These are phyloP conservation scores for Penicillium simplicissimum DNA, from an alignment of 495 filamentous ascomycete species.

Conservation along the genomic window DNA sequence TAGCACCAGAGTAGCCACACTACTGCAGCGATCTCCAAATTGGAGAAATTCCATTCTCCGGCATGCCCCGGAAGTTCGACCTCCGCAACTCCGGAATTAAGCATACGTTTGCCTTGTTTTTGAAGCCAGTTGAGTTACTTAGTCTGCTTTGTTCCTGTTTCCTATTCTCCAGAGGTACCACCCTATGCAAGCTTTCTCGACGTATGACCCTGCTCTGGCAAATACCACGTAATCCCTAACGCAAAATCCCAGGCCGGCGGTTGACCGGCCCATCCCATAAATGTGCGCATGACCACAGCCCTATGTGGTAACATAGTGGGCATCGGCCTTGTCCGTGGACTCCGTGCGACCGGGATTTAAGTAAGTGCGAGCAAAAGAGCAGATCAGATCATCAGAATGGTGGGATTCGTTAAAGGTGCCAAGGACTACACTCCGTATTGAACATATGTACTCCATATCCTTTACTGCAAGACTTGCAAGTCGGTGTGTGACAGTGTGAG, in stretches of 20 bases:
- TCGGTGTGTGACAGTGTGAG: too few relatives aligned
- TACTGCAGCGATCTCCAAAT: constrained; percentile 11
- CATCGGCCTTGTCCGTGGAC: constrained; percentile 7
- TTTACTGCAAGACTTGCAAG: too few relatives aligned
- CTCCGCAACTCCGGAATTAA: constrained; percentile 1
- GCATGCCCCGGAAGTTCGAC: constrained; percentile 10
- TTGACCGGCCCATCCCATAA: not conserved
- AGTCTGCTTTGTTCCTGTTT: not conserved
- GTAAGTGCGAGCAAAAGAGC: not conserved
- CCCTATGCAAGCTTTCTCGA: not conserved
- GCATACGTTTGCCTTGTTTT: not conserved
- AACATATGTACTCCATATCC: not conserved
- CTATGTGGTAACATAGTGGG: constrained; percentile 20
- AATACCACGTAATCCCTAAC: not conserved
- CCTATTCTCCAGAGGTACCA: not conserved
- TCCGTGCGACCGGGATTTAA: constrained; percentile 21
- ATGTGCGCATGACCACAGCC: constrained; percentile 22
- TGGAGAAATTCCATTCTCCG: constrained; percentile 14
- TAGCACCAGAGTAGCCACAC: not conserved
- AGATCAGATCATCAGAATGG: not conserved
- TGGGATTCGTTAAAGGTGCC: not conserved
- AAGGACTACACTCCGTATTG: not conserved
- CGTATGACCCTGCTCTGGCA: not conserved
- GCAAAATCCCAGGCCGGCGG: not conserved
- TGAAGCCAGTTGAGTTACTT: not conserved